Percentiles rank a stretch among this genome's conserved stretches.
phyloP scores from a whole-genome alignment of 345 rosid species.

The Salix arbutifolia region DNA sequence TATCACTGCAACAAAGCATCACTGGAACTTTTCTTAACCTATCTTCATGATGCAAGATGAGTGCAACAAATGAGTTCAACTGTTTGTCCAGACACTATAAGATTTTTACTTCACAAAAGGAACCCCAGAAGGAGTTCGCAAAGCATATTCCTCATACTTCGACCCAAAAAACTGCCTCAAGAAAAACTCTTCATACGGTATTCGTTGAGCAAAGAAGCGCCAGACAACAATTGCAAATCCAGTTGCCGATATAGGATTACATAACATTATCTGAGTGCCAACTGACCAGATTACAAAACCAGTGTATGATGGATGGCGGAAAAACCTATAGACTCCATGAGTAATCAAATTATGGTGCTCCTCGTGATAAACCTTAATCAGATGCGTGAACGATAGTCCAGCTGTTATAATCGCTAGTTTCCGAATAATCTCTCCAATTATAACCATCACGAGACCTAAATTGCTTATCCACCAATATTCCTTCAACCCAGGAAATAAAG shows the following conservation, averaged over 20 bases:
- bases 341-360: conserved; percentile 60
- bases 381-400: conserved; percentile 64
- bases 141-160: conserved; percentile 49
- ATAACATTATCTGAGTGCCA: conserved; percentile 73
- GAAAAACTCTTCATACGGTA: conserved; percentile 63
- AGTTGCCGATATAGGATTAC: conserved; percentile 54
- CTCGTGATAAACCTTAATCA: conserved; percentile 47
- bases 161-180: conserved; percentile 63
- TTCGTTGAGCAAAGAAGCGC: conserved; percentile 54
- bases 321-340: conserved; percentile 44
- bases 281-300: conserved; percentile 72
- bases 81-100: background rate
- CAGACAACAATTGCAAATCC: conserved; percentile 60
- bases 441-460: conserved; percentile 47
- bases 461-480: conserved; percentile 60
- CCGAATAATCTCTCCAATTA: conserved; percentile 51
- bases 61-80: background rate
- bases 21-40: background rate
- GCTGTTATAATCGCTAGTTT: conserved; percentile 66
- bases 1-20: background rate
- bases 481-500: conserved; percentile 51
- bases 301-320: conserved; percentile 66
- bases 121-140: conserved; percentile 54
- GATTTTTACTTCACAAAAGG: conserved; percentile 52
- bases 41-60: background rate